Evolutionary conservation across 228 moss, liverwort and hornwort genomes (phyloP).

Genomic region (Sphagnum fallax): DNA sequence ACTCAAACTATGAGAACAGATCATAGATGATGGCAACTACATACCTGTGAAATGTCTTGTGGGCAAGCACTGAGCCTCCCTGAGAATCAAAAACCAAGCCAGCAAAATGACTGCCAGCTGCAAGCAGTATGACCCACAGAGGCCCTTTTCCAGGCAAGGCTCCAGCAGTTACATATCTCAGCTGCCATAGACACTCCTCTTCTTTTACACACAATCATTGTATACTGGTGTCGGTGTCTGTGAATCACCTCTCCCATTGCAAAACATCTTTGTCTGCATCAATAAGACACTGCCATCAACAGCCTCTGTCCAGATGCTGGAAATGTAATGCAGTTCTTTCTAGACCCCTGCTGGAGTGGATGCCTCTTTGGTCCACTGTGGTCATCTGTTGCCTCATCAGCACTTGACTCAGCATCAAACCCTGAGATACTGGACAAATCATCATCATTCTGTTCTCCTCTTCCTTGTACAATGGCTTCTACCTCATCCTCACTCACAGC

Average conservation of each 20-base stretch:
- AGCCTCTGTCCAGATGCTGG: conserved; percentile 24
- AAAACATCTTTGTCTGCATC: conserved; percentile 67
- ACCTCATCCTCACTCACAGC: conserved; percentile 82
- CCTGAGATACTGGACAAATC: conserved; percentile 98
- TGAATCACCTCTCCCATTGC: conserved; percentile 60
- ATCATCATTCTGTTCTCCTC: conserved; percentile 35
- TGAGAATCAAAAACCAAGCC: conserved; percentile 62
- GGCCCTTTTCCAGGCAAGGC: conserved; percentile 13
- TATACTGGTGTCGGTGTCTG: conserved; percentile 16
- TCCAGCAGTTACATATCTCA: conserved; percentile 46
- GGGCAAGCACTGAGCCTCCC: conserved; percentile 73
- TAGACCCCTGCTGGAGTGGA: conserved; percentile 31
- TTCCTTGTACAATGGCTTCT: conserved; percentile 60
- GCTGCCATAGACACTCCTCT: conserved; percentile 49
- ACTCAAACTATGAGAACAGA: too few relatives aligned
- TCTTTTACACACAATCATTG: conserved; percentile 49
- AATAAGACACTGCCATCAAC: conserved; percentile 69
- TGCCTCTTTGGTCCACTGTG: conserved; percentile 4
- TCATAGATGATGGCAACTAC: background rate
- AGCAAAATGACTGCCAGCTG: conserved; percentile 96
- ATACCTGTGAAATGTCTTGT: conserved; percentile 95
- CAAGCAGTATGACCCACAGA: conserved; percentile 70
- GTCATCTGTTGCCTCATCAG: conserved; percentile 19
- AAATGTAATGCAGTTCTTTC: conserved; percentile 53
- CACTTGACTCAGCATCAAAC: conserved; percentile 73